phyloP scores from a whole-genome alignment of 768 basidiomycete species.

The Leccinellum albellum region DNA sequence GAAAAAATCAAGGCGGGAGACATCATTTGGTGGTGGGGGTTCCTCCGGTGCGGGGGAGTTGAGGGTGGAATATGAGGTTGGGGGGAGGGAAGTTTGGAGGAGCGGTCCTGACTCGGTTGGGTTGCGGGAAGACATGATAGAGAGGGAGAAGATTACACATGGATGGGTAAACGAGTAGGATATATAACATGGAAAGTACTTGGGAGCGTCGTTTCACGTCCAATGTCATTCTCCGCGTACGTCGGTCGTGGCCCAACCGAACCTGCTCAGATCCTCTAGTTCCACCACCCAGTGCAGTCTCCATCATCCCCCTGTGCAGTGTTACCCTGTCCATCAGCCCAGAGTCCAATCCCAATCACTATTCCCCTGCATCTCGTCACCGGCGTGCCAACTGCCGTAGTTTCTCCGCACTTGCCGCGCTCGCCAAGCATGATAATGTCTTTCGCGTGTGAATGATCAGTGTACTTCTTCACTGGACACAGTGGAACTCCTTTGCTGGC shows the following conservation, averaged over 20 bases:
- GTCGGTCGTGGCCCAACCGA: slow-evolving; percentile 24
- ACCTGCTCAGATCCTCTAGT: not conserved
- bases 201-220: slow-evolving; percentile 19
- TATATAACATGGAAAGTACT: slow-evolving; percentile 22
- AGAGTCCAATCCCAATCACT: not conserved
- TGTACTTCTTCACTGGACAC: not conserved
- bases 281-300: not conserved
- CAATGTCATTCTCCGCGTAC: slow-evolving; percentile 31
- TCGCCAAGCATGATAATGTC: not conserved
- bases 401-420: slow-evolving; percentile 7
- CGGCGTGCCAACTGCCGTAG: not conserved
- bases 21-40: slow-evolving; percentile 38
- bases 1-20: slow-evolving; percentile 50
- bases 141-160: not conserved
- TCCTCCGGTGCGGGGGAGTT: slow-evolving; percentile 27
- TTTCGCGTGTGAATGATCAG: not conserved
- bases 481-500: not conserved
- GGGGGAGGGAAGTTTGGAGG: slow-evolving; percentile 34
- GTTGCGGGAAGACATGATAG: slow-evolving; percentile 32
- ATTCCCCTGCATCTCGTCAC: not conserved
- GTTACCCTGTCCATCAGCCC: not conserved
- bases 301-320: not conserved
- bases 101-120: slow-evolving; percentile 53
- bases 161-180: slow-evolving; percentile 1
- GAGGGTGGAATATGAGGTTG: slow-evolving; percentile 44